Evolutionary conservation across 257 asterid genomes (phyloP), one percentile per base, ranked within the genome.

Genomic region (Przewalskia tangutica): DNA sequence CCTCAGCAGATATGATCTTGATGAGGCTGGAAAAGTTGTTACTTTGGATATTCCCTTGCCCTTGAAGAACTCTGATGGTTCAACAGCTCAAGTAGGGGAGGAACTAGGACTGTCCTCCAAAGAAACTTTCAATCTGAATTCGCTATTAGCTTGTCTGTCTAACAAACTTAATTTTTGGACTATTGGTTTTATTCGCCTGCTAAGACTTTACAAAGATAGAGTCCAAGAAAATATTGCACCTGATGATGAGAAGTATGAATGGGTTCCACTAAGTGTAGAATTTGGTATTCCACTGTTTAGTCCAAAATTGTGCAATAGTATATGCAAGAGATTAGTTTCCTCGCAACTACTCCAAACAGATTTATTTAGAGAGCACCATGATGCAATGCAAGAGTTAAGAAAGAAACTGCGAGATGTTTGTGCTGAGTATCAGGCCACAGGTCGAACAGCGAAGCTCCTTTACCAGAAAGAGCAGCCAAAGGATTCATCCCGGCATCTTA

Each of bases 281-380:
- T 96, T 96, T 83, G 99, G 99, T 65, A 87, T 96, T 78, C 98
- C 99, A 20, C 96, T 96, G 70, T 96, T 96, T 84, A 93, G 97
- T 91, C 98, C 99, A 77, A 92, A 86, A 83, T 83, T 96, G 85
- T 96, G 99, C 90, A 94, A 88, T 82, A 83, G 73, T 82, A 94
- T 96, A 79, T 94, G 99, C 80, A 87, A 86, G 84, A 86, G 99
- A 89, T 92, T 96, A 88, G 93, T 91, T 82, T 88, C 93, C 56
- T 96, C 99, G 18, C 92, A 89, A 87, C 87, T 96, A 85, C 97
- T 96, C 84, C 99, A 96, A 78, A 90, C 96, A 46, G 97, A 96
- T 83, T 91, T 93, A 71, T 84, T 81, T 84, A 83, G 78, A 46
- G 93, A 93, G 87, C 97, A 96, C 86, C 98, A 90, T 75, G 93